These are phyloP conservation scores for Leccinellum rugosiceps DNA, from an alignment of 768 basidiomycete species.

Conservation along the genomic window DNA sequence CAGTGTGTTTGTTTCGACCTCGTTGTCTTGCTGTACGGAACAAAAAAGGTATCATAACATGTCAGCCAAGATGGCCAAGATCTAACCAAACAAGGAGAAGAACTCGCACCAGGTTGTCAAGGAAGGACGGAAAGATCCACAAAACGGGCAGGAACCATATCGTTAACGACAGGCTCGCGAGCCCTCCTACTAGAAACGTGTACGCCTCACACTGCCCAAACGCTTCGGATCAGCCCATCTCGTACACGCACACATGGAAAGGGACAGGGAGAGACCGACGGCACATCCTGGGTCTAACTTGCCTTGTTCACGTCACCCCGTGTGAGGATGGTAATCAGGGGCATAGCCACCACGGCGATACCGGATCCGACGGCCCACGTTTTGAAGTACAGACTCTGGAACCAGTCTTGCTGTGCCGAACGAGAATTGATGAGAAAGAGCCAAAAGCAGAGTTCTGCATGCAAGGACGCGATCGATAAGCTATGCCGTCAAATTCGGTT, in stretches of 20 bases:
- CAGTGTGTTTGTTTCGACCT: slow-evolving; percentile 62
- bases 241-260: background rate
- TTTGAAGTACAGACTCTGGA: slow-evolving; percentile 70
- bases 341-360: slow-evolving; percentile 62
- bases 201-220: slow-evolving; percentile 59
- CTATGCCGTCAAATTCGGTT: background rate
- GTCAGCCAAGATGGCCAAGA: background rate
- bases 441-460: slow-evolving; percentile 81
- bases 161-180: slow-evolving; percentile 68
- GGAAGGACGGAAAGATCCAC: slow-evolving; percentile 68
- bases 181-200: slow-evolving; percentile 64
- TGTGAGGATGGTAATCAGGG: slow-evolving; percentile 63
- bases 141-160: slow-evolving; percentile 72
- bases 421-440: slow-evolving; percentile 72
- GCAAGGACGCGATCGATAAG: background rate
- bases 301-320: slow-evolving; percentile 60
- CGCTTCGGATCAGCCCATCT: slow-evolving; percentile 12
- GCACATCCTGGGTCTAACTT: slow-evolving; percentile 7
- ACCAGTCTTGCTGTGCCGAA: slow-evolving; percentile 69
- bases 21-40: slow-evolving; percentile 47
- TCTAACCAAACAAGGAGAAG: background rate
- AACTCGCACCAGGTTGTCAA: slow-evolving; percentile 50
- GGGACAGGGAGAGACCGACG: background rate
- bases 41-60: background rate
- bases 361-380: slow-evolving; percentile 66